These are phyloP conservation scores for Kalaharituber pfeilii DNA, from an alignment of 2,329 filamentous ascomycete species.

Conservation along the genomic window DNA sequence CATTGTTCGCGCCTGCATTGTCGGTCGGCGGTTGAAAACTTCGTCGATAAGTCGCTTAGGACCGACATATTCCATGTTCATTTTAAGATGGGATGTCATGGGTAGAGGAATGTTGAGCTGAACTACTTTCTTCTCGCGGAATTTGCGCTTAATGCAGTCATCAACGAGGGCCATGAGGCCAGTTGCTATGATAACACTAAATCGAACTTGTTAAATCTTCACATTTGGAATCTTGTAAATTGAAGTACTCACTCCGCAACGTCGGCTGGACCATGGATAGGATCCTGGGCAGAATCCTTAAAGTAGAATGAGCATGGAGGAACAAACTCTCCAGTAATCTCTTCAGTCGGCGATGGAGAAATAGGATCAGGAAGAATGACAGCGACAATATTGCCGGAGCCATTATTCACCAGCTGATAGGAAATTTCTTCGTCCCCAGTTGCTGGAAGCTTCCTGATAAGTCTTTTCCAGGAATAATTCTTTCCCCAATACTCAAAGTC, in stretches of 20 bases:
- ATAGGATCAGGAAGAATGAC: conserved; percentile 73
- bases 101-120: conserved; percentile 37
- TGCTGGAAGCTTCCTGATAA: conserved; percentile 42
- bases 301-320: conserved; percentile 85
- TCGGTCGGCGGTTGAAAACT: conserved; percentile 38
- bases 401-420: conserved; percentile 61
- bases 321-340: conserved; percentile 69
- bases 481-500: conserved; percentile 90
- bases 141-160: conserved; percentile 61
- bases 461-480: conserved; percentile 66
- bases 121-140: conserved; percentile 30
- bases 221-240: conserved; percentile 3
- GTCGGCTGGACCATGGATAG: conserved; percentile 51
- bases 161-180: conserved; percentile 77
- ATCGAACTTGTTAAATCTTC: conserved; percentile 20
- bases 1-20: background rate
- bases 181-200: conserved; percentile 72
- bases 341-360: conserved; percentile 42
- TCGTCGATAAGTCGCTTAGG: conserved; percentile 46
- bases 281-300: conserved; percentile 41
- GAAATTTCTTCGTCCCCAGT: conserved; percentile 43
- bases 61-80: conserved; percentile 44
- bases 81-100: conserved; percentile 34
- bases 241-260: conserved; percentile 59
- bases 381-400: conserved; percentile 49